phyloP scores from a whole-genome alignment of 306 rosid species.

The Quercus cerris region DNA sequence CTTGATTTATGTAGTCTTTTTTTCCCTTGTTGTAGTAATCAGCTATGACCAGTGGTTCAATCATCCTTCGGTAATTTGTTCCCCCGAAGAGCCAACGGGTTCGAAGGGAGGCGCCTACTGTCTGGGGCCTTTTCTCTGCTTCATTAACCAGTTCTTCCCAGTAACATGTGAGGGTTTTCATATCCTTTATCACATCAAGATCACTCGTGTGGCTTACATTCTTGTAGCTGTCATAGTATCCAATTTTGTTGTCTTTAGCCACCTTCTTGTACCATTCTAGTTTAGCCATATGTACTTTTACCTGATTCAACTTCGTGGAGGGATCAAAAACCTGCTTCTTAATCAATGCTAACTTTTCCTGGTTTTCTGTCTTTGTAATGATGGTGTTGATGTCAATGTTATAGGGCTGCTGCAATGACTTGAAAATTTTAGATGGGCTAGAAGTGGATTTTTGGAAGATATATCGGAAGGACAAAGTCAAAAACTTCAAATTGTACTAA shows the following conservation, averaged over 20 bases:
- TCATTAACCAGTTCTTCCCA: slow-evolving; percentile 52
- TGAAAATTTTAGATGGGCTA: neutral
- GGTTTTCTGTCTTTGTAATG: neutral
- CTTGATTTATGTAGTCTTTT: neutral
- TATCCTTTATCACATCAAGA: neutral
- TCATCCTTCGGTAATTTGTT: slow-evolving; percentile 53
- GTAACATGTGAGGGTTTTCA: slow-evolving; percentile 40
- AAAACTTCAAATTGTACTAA: neutral
- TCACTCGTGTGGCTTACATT: neutral
- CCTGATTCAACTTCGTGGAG: slow-evolving; percentile 15
- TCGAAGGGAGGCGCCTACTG: slow-evolving; percentile 22
- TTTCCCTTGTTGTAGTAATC: slow-evolving; percentile 23
- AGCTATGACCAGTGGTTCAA: slow-evolving; percentile 65
- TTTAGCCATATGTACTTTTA: slow-evolving; percentile 43
- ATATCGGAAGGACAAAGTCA: neutral
- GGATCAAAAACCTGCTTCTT: slow-evolving; percentile 18
- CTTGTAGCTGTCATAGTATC: slow-evolving; percentile 66
- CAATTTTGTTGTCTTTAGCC: slow-evolving; percentile 6
- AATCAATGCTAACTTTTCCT: slow-evolving; percentile 3
- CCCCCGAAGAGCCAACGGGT: slow-evolving; percentile 44
- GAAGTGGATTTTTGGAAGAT: neutral
- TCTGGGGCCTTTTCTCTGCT: slow-evolving; percentile 43
- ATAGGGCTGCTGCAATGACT: slow-evolving; percentile 5
- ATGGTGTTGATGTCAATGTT: neutral
- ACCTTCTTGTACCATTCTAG: slow-evolving; percentile 65